Base-by-base conservation (phyloP, 163 green algal species). In the Trebouxia gelatinosa region DNA sequence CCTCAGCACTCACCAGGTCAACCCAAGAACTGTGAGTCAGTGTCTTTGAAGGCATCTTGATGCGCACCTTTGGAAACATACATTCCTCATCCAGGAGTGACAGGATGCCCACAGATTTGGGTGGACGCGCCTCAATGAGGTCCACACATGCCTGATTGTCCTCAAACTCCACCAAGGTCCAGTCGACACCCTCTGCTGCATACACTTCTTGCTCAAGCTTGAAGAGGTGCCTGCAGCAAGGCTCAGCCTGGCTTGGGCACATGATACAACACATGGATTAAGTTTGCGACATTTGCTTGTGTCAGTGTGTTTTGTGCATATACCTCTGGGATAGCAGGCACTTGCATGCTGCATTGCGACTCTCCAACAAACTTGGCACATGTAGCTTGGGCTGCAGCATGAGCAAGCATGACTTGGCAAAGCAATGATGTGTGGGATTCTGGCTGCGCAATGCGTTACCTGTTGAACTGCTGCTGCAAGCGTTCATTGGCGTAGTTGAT, bases 401-500 rank as follows among this genome's bases (percentile, higher is more conserved):
- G n/a, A n/a, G n/a, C n/a, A n/a, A n/a, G n/a, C n/a, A n/a, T n/a
- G n/a, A n/a, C n/a, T n/a, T n/a, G n/a, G n/a, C n/a, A n/a, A n/a
- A n/a, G n/a, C n/a, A n/a, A n/a, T n/a, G n/a, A n/a, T n/a, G n/a
- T n/a, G n/a, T n/a, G n/a, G n/a, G n/a, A n/a, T n/a, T n/a, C n/a
- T n/a, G n/a, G n/a, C n/a, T n/a, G n/a, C n/a, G n/a, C n/a, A n/a
- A n/a, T n/a, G n/a, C n/a, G n/a, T 54, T 74, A 83, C 75, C 78
- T 80, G 80, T 85, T 88, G 79, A 94, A 92, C 81, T 95, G 92
- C 87, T 95, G 88, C 91, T 98, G 93, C 86, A 98, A 86, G 16
- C 88, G 85, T 84, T 98, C 93, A 80, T 98, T 98, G 39, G 93
- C 93, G 65, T 94, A 96, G 88, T 98, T 98, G 85, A 98, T 98